Conservation (phyloP, 805 yeast genomes). For the Crinitomyces ghanaensis region DNA sequence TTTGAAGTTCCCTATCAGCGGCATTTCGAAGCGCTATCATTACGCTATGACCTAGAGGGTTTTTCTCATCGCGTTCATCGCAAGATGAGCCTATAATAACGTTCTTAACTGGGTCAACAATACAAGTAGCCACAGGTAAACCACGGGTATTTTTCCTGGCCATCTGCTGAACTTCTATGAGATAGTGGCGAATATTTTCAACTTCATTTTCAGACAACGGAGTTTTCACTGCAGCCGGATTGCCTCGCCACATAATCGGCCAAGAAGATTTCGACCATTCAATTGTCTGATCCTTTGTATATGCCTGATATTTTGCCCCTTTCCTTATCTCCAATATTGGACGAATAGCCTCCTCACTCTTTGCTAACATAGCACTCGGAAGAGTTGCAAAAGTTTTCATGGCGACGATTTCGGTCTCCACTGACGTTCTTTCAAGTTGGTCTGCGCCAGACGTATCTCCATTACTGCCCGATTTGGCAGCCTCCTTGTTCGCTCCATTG, state of each 20-base stretch:
- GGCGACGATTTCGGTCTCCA: too few species aligned
- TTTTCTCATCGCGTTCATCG: conserved; percentile 31
- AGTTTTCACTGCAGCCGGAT: conserved; percentile 42
- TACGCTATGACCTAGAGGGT: conserved; percentile 62
- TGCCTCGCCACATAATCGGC: conserved; percentile 94
- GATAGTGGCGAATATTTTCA: conserved; percentile 28
- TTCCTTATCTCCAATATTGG: conserved; percentile 9
- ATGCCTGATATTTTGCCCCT: conserved; percentile 57
- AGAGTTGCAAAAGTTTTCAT: too few species aligned
- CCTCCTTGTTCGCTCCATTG: too few species aligned
- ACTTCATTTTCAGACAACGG: conserved; percentile 39
- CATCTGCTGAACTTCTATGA: conserved; percentile 21
- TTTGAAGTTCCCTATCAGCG: conserved; percentile 41
- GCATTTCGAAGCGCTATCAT: conserved; percentile 60
- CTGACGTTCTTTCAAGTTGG: too few species aligned
- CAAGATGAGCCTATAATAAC: conserved; percentile 29
- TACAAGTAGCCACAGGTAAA: conserved; percentile 45
- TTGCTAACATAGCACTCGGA: too few species aligned
- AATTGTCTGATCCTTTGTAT: conserved; percentile 50
- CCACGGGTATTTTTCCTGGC: conserved; percentile 15
- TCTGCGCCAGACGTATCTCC: too few species aligned
- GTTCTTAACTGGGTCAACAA: conserved; percentile 46
- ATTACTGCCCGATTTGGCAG: too few species aligned
- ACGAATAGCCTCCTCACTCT: not conserved
- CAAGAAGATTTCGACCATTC: conserved; percentile 57